Evolutionary conservation across 2,329 filamentous ascomycete genomes (phyloP).

Genomic region (Triangularia verruculosa): DNA sequence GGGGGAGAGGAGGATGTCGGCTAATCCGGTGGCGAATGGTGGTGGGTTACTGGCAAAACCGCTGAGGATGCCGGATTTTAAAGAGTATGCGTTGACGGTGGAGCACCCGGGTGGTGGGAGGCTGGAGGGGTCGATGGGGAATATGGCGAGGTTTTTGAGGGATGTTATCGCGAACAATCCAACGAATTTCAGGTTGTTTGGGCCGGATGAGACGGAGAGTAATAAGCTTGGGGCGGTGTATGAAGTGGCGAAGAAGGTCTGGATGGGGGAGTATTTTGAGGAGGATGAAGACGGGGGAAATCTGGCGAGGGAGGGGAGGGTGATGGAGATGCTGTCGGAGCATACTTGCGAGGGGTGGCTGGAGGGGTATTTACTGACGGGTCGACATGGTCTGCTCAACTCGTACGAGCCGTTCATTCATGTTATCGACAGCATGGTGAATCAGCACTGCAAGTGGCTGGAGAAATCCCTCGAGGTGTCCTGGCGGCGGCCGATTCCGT

Average conservation of each 20-base stretch:
- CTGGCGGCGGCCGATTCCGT: constrained; percentile 71
- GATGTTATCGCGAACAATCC: constrained; percentile 65
- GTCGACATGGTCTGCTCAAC: constrained; percentile 73
- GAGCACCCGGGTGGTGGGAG: constrained; percentile 57
- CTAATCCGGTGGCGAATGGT: constrained; percentile 73
- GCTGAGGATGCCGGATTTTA: constrained; percentile 67
- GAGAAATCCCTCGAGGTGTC: constrained; percentile 78
- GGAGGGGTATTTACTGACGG: constrained; percentile 73
- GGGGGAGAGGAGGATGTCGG: constrained; percentile 69
- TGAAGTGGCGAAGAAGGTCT: constrained; percentile 72
- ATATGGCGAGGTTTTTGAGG: constrained; percentile 64
- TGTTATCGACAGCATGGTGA: constrained; percentile 82
- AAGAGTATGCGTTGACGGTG: constrained; percentile 61
- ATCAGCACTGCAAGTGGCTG: constrained; percentile 82
- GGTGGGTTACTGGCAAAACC: constrained; percentile 66
- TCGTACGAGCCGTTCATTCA: constrained; percentile 82
- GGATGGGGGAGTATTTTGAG: constrained; percentile 75
- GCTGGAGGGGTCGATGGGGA: constrained; percentile 62
- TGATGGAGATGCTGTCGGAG: constrained; percentile 84
- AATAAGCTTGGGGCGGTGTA: constrained; percentile 75
- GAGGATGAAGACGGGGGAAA: constrained; percentile 75
- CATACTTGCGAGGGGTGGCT: constrained; percentile 79
- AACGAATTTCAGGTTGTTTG: constrained; percentile 70
- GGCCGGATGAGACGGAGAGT: constrained; percentile 77
- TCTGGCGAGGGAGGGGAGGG: constrained; percentile 62